Conservation (phyloP, 257 asterid genomes). For the Solanum corneliomulleri region DNA sequence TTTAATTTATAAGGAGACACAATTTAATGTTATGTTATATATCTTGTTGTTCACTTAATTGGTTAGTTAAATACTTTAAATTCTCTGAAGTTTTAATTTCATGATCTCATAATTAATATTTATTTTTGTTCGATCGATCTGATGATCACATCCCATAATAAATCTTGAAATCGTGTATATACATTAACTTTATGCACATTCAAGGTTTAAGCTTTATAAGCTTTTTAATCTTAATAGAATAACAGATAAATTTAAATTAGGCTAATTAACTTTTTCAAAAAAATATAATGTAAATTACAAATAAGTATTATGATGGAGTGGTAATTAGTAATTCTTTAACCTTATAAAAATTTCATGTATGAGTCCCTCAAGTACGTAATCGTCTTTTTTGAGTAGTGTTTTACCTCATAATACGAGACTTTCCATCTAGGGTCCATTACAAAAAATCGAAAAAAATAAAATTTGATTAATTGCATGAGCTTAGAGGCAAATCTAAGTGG, state of each 20-base stretch:
- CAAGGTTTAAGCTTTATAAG: not conserved
- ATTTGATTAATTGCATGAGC: too few species aligned
- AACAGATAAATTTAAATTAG: not conserved
- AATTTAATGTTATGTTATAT: not conserved
- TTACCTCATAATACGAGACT: not conserved
- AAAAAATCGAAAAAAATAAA: not conserved
- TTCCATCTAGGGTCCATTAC: not conserved
- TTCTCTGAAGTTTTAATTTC: not conserved
- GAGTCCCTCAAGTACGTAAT: not conserved
- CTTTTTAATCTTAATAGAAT: not conserved
- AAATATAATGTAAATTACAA: not conserved
- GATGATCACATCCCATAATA: not conserved
- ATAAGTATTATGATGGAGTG: fast-evolving
- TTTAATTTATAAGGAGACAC: not conserved
- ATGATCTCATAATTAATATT: not conserved
- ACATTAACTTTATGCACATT: not conserved
- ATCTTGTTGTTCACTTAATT: not conserved
- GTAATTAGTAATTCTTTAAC: not conserved
- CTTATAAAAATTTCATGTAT: not conserved
- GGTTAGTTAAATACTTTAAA: not conserved
- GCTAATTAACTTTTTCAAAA: too few species aligned
- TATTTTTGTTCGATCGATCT: not conserved
- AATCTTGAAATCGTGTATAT: not conserved
- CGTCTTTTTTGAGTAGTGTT: not conserved
- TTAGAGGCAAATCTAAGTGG: too few species aligned